Evolutionary conservation across 2,329 filamentous ascomycete species (phyloP).

Genomic region (Diaporthe nobilis): DNA sequence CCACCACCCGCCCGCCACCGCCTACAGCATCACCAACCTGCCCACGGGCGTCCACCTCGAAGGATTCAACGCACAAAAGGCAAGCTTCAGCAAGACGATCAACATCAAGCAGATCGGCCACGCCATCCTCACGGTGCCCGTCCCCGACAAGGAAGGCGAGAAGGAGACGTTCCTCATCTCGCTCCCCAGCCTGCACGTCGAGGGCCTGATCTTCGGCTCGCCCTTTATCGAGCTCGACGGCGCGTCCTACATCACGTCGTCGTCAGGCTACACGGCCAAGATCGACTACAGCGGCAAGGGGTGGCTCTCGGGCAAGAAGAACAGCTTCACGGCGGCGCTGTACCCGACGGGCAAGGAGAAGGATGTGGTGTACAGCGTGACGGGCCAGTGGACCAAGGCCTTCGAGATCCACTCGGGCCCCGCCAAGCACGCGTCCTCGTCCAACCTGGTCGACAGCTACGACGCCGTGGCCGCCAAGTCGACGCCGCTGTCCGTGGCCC

Average conservation of each 20-base stretch:
- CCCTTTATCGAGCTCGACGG: slow-evolving; percentile 94
- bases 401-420: slow-evolving; percentile 82
- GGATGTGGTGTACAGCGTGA: slow-evolving; percentile 82
- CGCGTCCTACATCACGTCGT: slow-evolving; percentile 87
- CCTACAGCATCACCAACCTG: slow-evolving; percentile 91
- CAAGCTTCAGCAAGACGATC: slow-evolving; percentile 93
- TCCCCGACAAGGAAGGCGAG: slow-evolving; percentile 52
- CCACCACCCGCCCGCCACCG: slow-evolving; percentile 95
- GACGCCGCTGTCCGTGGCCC: slow-evolving; percentile 79
- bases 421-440: slow-evolving; percentile 63
- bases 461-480: slow-evolving; percentile 70
- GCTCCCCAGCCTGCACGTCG: slow-evolving; percentile 91
- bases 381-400: slow-evolving; percentile 90
- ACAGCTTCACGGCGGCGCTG: slow-evolving; percentile 83
- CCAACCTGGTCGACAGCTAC: slow-evolving; percentile 70
- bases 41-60: slow-evolving; percentile 83
- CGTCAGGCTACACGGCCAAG: slow-evolving; percentile 87
- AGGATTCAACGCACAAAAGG: slow-evolving; percentile 97
- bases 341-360: slow-evolving; percentile 80
- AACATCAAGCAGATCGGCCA: slow-evolving; percentile 96
- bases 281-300: slow-evolving; percentile 95
- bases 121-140: slow-evolving; percentile 82
- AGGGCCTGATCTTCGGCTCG: slow-evolving; percentile 87
- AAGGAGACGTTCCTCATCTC: slow-evolving; percentile 89
- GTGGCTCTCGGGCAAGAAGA: slow-evolving; percentile 97